Conservation (phyloP, 75 land plant species). For the Adiantum capillusveneris region DNA sequence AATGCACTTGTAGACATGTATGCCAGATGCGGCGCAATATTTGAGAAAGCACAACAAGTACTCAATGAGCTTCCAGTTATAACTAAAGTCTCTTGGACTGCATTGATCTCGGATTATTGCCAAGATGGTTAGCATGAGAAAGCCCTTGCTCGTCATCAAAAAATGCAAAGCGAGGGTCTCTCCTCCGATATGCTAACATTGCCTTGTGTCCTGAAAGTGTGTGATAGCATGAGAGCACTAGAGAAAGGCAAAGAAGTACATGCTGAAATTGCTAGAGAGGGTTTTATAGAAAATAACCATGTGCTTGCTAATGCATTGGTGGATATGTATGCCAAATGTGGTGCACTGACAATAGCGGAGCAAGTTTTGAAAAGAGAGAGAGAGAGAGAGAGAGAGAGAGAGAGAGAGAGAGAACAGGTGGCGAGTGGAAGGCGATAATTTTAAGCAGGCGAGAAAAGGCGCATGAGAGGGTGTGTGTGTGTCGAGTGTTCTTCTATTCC, state of each 20-base stretch:
- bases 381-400: too few relatives aligned
- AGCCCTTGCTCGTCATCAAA: not conserved
- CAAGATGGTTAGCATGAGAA: constrained; percentile 9
- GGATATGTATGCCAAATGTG: not conserved
- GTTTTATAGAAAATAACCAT: not conserved
- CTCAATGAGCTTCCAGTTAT: constrained; percentile 10
- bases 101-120: constrained; percentile 11
- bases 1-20: constrained; percentile 18
- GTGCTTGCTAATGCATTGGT: not conserved
- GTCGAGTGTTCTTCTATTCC: too few relatives aligned
- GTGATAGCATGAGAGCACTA: constrained; percentile 7
- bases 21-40: constrained; percentile 9
- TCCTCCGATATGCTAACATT: not conserved
- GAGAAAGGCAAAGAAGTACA: constrained; percentile 7
- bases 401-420: too few relatives aligned
- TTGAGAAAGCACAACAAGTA: constrained; percentile 6
- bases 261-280: constrained; percentile 8
- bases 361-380: too few relatives aligned
- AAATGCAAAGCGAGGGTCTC: constrained; percentile 6
- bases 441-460: too few relatives aligned
- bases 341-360: too few relatives aligned
- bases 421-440: too few relatives aligned
- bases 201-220: constrained; percentile 10
- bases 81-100: constrained; percentile 11
- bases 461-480: too few relatives aligned